A percentile compares a stretch with the other conserved stretches of the same genome.
phyloP scores from a whole-genome alignment of 768 basidiomycete genomes.

The Termitomyces sp. region DNA sequence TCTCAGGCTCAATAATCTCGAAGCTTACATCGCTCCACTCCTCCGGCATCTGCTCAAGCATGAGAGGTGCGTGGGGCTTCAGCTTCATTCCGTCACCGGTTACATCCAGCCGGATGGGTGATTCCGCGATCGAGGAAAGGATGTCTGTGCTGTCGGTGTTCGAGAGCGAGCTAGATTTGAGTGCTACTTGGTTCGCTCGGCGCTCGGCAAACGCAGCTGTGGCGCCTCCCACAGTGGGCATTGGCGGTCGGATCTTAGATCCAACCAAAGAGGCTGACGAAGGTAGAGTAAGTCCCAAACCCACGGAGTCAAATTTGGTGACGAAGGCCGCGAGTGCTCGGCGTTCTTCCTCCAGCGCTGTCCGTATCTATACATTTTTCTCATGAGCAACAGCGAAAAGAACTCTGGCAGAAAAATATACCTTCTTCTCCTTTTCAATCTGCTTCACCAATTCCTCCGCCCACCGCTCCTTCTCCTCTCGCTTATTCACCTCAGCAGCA shows the following conservation, averaged over 20 bases:
- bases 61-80: slow-evolving; percentile 39
- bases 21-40: slow-evolving; percentile 57
- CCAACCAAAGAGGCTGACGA: slow-evolving; percentile 22
- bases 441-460: slow-evolving; percentile 71
- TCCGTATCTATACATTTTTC: slow-evolving; percentile 38
- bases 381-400: neutral
- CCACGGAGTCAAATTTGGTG: slow-evolving; percentile 75
- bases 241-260: slow-evolving; percentile 43
- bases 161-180: slow-evolving; percentile 18
- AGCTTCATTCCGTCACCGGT: slow-evolving; percentile 11
- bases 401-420: slow-evolving; percentile 22
- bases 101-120: slow-evolving; percentile 51
- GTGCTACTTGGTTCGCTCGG: slow-evolving; percentile 26
- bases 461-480: slow-evolving; percentile 74
- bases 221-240: slow-evolving; percentile 52
- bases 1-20: slow-evolving; percentile 31
- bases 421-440: slow-evolving; percentile 78
- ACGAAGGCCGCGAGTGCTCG: slow-evolving; percentile 79
- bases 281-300: slow-evolving; percentile 37
- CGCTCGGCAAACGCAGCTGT: slow-evolving; percentile 47
- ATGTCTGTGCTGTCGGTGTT: slow-evolving; percentile 6
- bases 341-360: slow-evolving; percentile 74
- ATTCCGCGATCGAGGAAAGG: slow-evolving; percentile 23
- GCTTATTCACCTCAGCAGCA: slow-evolving; percentile 51
- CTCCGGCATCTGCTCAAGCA: slow-evolving; percentile 57